These are phyloP conservation scores for Moringa oleifera DNA, from an alignment of 345 rosid genomes.

Conservation along the genomic window DNA sequence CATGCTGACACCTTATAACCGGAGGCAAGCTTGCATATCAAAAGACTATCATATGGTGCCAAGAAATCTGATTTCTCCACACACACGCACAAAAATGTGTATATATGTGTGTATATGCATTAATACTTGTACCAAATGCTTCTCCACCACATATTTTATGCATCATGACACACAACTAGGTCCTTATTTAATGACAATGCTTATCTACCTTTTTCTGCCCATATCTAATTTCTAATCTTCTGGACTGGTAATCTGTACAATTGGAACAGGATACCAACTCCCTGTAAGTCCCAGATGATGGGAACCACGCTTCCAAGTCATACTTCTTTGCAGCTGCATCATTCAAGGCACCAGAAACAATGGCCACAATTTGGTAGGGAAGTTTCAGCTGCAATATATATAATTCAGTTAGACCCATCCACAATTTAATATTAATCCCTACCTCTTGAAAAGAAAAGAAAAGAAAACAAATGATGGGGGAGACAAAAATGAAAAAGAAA, in stretches of 20 bases:
- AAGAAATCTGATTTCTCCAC: no score
- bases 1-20: no score
- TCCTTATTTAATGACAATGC: not conserved
- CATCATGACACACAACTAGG: not conserved
- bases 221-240: slow-evolving; percentile 81
- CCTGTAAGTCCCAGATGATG: slow-evolving; percentile 79
- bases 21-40: no score
- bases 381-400: slow-evolving; percentile 76
- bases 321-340: slow-evolving; percentile 97
- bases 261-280: slow-evolving; percentile 94
- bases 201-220: slow-evolving; percentile 83
- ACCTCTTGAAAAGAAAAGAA: no score
- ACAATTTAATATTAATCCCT: no score
- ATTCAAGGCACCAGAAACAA: slow-evolving; percentile 90
- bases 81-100: no score
- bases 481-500: not conserved
- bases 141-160: not conserved
- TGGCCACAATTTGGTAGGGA: slow-evolving; percentile 77
- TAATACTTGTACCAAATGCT: no score
- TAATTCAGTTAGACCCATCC: no score
- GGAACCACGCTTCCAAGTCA: slow-evolving; percentile 96
- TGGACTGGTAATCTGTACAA: slow-evolving; percentile 84
- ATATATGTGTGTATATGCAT: no score
- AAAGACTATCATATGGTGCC: no score
- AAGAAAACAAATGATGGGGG: no score